These are phyloP conservation scores for Viola pubescens DNA, from an alignment of 441 rosid genomes.

Conservation along the genomic window DNA sequence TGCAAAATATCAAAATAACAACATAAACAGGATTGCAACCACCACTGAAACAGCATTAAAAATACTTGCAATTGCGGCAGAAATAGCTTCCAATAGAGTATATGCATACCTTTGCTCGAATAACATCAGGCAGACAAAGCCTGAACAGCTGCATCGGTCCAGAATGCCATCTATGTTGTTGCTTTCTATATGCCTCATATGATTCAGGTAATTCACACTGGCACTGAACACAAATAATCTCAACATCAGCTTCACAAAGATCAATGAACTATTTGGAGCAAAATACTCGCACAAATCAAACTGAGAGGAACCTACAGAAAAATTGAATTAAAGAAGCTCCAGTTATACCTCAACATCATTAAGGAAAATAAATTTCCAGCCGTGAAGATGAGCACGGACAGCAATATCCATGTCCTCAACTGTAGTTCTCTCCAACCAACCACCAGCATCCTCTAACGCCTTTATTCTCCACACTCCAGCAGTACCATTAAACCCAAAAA, in stretches of 20 bases:
- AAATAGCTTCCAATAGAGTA: neutral
- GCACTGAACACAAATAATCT: conserved; percentile 44
- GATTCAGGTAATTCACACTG: conserved; percentile 93
- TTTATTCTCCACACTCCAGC: conserved; percentile 97
- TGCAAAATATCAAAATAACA: conserved; percentile 26
- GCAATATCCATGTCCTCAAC: conserved; percentile 99
- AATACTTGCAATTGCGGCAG: neutral
- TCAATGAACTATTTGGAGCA: neutral
- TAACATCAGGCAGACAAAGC: conserved; percentile 63
- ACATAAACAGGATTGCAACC: conserved; percentile 12
- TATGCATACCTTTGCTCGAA: conserved; percentile 52
- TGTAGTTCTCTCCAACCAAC: conserved; percentile 95
- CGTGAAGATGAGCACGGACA: conserved; percentile 85
- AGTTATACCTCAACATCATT: conserved; percentile 78
- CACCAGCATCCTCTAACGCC: conserved; percentile 94
- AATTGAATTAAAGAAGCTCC: neutral
- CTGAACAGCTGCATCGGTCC: conserved; percentile 98
- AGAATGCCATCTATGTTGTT: conserved; percentile 95
- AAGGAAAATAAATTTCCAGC: conserved; percentile 85
- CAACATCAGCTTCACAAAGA: neutral
- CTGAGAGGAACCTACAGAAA: neutral
- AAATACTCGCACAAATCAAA: neutral
- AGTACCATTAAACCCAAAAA: conserved; percentile 94
- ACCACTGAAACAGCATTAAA: neutral
- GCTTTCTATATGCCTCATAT: conserved; percentile 91